phyloP scores from a whole-genome alignment of 1,139 yeast genomes.

The Nematodospora anomalae region DNA sequence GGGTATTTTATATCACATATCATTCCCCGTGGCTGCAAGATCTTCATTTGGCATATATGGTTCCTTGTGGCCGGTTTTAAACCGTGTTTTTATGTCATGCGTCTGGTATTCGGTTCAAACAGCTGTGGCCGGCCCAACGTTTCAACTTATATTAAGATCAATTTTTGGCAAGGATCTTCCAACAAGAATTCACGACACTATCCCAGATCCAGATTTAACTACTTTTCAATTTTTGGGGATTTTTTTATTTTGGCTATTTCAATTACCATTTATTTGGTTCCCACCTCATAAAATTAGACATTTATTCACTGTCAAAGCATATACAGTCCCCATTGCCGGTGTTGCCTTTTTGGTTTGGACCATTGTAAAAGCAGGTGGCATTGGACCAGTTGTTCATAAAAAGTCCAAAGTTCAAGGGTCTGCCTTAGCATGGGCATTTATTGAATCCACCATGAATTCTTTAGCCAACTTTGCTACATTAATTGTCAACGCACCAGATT shows the following conservation, averaged over 20 bases:
- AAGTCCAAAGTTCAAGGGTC: slow-evolving; percentile 53
- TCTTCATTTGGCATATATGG: slow-evolving; percentile 79
- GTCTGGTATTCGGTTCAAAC: slow-evolving; percentile 87
- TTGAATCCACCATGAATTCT: slow-evolving; percentile 74
- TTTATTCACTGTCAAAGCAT: slow-evolving; percentile 76
- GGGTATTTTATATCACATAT: slow-evolving; percentile 72
- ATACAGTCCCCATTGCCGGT: slow-evolving; percentile 77
- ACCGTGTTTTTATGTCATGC: slow-evolving; percentile 79
- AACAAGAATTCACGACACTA: slow-evolving; percentile 45
- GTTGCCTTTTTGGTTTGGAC: slow-evolving; percentile 81
- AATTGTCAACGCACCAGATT: slow-evolving; percentile 87
- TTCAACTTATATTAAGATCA: slow-evolving; percentile 66
- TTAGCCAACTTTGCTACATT: slow-evolving; percentile 86
- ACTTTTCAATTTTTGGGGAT: slow-evolving; percentile 71
- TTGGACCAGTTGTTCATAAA: slow-evolving; percentile 65
- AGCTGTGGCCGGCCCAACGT: slow-evolving; percentile 81
- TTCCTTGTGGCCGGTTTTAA: slow-evolving; percentile 75
- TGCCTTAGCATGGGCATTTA: slow-evolving; percentile 78
- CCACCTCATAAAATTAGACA: slow-evolving; percentile 82
- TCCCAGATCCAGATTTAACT: slow-evolving; percentile 50
- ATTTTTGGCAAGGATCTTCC: slow-evolving; percentile 63
- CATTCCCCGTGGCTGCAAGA: slow-evolving; percentile 75
- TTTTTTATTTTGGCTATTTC: slow-evolving; percentile 74
- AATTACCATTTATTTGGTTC: slow-evolving; percentile 77
- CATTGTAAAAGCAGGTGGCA: slow-evolving; percentile 69